Conservation (phyloP, 257 asterid genomes). For the Linaria vulgaris region DNA sequence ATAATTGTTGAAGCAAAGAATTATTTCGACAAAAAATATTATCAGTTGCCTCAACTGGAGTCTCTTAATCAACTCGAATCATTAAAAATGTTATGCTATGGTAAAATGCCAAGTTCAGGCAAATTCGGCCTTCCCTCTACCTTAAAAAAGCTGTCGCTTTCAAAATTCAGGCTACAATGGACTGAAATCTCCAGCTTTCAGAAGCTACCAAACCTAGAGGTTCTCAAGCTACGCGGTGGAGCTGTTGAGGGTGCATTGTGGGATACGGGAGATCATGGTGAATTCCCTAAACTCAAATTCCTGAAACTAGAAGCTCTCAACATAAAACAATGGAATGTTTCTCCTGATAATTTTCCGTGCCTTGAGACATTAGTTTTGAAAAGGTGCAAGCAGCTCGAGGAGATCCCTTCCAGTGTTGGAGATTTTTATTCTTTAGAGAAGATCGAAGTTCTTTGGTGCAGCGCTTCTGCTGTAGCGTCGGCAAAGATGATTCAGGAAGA, state of each 20-base stretch:
- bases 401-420: too few species aligned
- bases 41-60: not conserved
- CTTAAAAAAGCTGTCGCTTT: conserved; percentile 9
- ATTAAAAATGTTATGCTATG: not conserved
- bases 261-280: conserved; percentile 16
- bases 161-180: not conserved
- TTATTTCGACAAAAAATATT: not conserved
- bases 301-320: too few species aligned
- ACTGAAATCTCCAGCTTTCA: not conserved
- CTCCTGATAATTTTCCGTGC: not conserved
- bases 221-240: not conserved
- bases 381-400: too few species aligned
- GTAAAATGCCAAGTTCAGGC: not conserved
- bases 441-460: too few species aligned
- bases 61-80: conserved; percentile 1
- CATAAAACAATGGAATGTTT: not conserved
- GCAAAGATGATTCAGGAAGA: too few species aligned
- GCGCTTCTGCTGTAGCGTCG: too few species aligned
- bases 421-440: too few species aligned
- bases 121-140: too few species aligned
- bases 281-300: conserved; percentile 12
- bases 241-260: not conserved
- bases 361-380: too few species aligned
- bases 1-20: not conserved
- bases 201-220: conserved; percentile 4